These are phyloP conservation scores for Vitis rupestris DNA, from an alignment of 164 flowering plant genomes.

Conservation along the genomic window DNA sequence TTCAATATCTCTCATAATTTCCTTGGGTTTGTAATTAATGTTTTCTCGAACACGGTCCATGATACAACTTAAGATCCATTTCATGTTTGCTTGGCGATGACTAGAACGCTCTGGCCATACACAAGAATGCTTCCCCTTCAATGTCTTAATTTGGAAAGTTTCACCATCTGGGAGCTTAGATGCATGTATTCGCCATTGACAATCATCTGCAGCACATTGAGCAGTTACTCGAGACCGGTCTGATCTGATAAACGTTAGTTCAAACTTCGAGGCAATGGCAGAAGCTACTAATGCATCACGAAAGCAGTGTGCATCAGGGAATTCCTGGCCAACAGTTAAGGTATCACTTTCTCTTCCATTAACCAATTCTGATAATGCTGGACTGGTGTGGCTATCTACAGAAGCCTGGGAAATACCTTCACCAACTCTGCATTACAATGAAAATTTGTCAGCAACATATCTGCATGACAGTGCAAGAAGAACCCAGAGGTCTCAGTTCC, in stretches of 20 bases:
- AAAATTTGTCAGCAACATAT: background rate
- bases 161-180: background rate
- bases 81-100: slow-evolving; percentile 2
- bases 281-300: slow-evolving; percentile 4
- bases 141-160: slow-evolving; percentile 4
- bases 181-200: background rate
- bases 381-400: slow-evolving; percentile 4
- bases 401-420: slow-evolving; percentile 3
- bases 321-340: slow-evolving; percentile 1
- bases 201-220: slow-evolving; percentile 1
- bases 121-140: slow-evolving; percentile 1
- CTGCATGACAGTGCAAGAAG: background rate
- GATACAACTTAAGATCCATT: slow-evolving; percentile 6
- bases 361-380: slow-evolving; percentile 1
- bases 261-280: slow-evolving; percentile 1
- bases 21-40: slow-evolving; percentile 2
- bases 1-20: slow-evolving; percentile 3
- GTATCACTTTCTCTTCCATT: slow-evolving; percentile 2
- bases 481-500: background rate
- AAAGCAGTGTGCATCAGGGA: background rate
- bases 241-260: slow-evolving; percentile 3
- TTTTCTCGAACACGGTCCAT: slow-evolving; percentile 5
- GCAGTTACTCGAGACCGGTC: slow-evolving; percentile 6
- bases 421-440: background rate
- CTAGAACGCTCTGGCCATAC: background rate